Conservation (phyloP, 768 basidiomycete species). For the Mycena polygramma region DNA sequence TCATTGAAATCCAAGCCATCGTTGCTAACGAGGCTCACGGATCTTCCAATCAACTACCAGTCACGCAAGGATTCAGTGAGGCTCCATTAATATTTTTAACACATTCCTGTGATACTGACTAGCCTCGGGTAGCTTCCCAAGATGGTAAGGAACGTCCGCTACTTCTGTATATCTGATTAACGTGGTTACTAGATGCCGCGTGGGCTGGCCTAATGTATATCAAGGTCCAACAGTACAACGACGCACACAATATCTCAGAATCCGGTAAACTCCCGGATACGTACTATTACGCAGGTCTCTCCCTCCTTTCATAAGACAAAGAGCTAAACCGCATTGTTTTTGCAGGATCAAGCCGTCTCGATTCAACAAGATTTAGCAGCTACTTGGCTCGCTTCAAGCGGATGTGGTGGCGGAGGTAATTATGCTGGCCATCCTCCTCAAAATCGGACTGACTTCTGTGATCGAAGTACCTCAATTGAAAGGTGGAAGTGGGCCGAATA, state of each 20-base stretch:
- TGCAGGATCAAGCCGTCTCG: slow-evolving; percentile 12
- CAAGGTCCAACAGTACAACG: slow-evolving; percentile 27
- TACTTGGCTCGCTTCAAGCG: slow-evolving; percentile 11
- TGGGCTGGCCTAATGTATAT: slow-evolving; percentile 22
- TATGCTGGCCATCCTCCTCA: slow-evolving; percentile 1
- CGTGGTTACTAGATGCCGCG: slow-evolving; percentile 10
- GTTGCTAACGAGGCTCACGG: slow-evolving; percentile 19
- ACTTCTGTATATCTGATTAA: neutral
- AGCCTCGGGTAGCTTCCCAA: slow-evolving; percentile 9
- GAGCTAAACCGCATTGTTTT: slow-evolving; percentile 1
- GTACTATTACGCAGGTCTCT: slow-evolving; percentile 20
- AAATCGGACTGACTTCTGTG: neutral
- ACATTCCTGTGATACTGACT: slow-evolving; percentile 1
- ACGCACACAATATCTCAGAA: slow-evolving; percentile 10
- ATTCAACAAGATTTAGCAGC: slow-evolving; percentile 13
- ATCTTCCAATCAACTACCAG: slow-evolving; percentile 12
- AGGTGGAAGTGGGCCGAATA: slow-evolving; percentile 6
- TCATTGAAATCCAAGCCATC: slow-evolving; percentile 18
- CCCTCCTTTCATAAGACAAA: slow-evolving; percentile 4
- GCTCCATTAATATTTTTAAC: neutral
- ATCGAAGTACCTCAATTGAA: slow-evolving; percentile 17
- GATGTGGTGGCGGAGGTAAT: slow-evolving; percentile 12
- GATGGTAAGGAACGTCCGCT: slow-evolving; percentile 7
- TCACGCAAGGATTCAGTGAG: slow-evolving; percentile 20
- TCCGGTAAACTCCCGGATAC: slow-evolving; percentile 13